Base-by-base conservation (phyloP, 2,329 filamentous ascomycete genomes). In the Venturia oleaginea region DNA sequence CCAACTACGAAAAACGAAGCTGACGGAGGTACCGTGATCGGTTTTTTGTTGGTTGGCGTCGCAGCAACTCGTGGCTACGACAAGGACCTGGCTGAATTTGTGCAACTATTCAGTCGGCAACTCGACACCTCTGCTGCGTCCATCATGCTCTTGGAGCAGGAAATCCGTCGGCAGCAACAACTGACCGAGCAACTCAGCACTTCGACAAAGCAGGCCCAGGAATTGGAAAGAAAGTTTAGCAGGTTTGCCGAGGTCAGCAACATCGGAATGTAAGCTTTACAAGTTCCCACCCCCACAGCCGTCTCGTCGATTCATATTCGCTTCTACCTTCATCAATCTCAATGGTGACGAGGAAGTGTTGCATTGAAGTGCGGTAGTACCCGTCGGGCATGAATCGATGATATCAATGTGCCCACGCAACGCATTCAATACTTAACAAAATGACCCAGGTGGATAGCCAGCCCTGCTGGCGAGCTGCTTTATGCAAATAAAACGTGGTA, bases 261-360 rank as follows among this genome's bases (percentile, higher is more conserved):
- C 5, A 71, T 77, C 3, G 77, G 73, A 3, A 79, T 79, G 62
- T 79, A 75, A 63, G 73, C 75, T 75, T 38, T 70, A 72, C 30
- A 64, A 64, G 70, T 17, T 34, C 19, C 19, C 51, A 15, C 19
- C 11, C 30, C 38, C 19, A 46, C 4, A 46, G 2, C 22, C 17
- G 42, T n/a, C n/a, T 46, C 19, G 19, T 22, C 2, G 42, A 22
- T 46, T 46, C 13, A 37, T 37, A 10, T 37, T 37, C 10, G 34
- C 4, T 37, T 10, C 34, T 10, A 10, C 34, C 34, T 37, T 5
- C 34, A 37, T 37, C 34, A 37, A 37, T 37, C 34, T 37, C 10
- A 4, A 37, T 37, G 34, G 4, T 37, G 34, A 37, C 34, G 10
- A 5, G 34, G 34, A 37, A 37, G 34, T 37, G 34, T 5, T 37